Evolutionary conservation across 2,329 filamentous ascomycete species (phyloP).

Genomic region (Rhynchosporium agropyri): DNA sequence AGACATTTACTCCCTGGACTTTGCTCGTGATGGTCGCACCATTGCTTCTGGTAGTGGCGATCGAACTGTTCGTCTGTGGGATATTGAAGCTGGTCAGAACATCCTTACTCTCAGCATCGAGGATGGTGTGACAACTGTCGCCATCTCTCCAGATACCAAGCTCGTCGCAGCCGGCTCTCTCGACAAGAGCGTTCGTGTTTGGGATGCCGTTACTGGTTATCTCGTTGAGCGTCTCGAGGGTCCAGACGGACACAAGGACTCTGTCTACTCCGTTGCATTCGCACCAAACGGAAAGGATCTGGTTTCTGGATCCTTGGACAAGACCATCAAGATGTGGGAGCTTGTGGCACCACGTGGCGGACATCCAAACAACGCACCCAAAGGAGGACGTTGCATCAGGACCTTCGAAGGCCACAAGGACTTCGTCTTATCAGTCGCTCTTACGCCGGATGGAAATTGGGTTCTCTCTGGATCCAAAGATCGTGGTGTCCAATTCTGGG

Average conservation of each 20-base stretch:
- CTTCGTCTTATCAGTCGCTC: conserved; percentile 92
- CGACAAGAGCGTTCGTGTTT: conserved; percentile 97
- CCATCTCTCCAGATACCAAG: conserved; percentile 93
- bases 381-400: conserved; percentile 90
- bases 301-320: conserved; percentile 92
- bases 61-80: conserved; percentile 92
- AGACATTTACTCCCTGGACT: conserved; percentile 97
- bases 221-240: conserved; percentile 91
- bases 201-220: conserved; percentile 86
- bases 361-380: conserved; percentile 66
- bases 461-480: conserved; percentile 98
- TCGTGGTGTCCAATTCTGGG: conserved; percentile 97
- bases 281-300: conserved; percentile 90
- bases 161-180: conserved; percentile 93
- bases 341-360: conserved; percentile 71
- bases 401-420: conserved; percentile 99
- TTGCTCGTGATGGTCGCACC: conserved; percentile 87
- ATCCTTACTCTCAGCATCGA: conserved; percentile 88
- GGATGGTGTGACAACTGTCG: conserved; percentile 95
- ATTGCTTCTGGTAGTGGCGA: conserved; percentile 97
- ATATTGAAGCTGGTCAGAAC: conserved; percentile 82
- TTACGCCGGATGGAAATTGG: conserved; percentile 93
- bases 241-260: conserved; percentile 92
- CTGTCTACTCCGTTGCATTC: conserved; percentile 95
- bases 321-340: conserved; percentile 99